Evolutionary conservation across 176 grass and related monocot genomes (phyloP), one percentile per base, ranked within the genome.

Genomic region (Lolium multiflorum): DNA sequence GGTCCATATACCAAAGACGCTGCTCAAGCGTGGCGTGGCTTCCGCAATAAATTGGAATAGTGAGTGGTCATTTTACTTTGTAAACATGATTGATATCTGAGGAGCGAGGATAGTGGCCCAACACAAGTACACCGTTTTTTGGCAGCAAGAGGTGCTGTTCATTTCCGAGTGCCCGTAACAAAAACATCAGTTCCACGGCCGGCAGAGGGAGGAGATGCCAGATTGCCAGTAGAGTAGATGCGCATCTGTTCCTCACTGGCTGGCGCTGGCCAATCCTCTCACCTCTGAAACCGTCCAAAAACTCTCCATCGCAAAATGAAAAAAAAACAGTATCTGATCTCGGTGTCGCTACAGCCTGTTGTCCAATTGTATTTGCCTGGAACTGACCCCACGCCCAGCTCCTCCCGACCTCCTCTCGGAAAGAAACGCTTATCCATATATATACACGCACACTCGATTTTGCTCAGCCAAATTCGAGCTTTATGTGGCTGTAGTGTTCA

Each of bases 141-240:
- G 28, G 2, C 18, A 3, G 3, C 0, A 28, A 22, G 4, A 63
- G 11, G 60, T 57, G 56, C 8, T 7, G 8, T 5, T 16, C 52
- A 0, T 10, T 14, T 10, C 0, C 0, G 51, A 7, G 85, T 91
- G 44, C 81, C 3, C 24, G 21, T 81, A 91, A 58, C 61, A 35
- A 6, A 35, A n/a, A 28, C 16, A 62, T 1, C 3, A 28, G 54
- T 16, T 75, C 65, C 11, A 84, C 48, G 75, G 49, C 76, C 43
- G 37, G 85, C 85, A 69, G 74, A 84, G 85, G 49, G 76, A 90
- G 81, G 83, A 66, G 63, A 66, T 66, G 63, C 63, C 63, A 66
- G 14, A 35, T 66, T 84, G 85, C 81, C 89, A 65, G 84, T 83
- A 70, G 64, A 73, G 79, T 81, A 48, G 85, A 91, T 84, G 89